These are phyloP conservation scores for Pseudonectria buxi DNA, from an alignment of 2,329 filamentous ascomycete species.

Conservation along the genomic window DNA sequence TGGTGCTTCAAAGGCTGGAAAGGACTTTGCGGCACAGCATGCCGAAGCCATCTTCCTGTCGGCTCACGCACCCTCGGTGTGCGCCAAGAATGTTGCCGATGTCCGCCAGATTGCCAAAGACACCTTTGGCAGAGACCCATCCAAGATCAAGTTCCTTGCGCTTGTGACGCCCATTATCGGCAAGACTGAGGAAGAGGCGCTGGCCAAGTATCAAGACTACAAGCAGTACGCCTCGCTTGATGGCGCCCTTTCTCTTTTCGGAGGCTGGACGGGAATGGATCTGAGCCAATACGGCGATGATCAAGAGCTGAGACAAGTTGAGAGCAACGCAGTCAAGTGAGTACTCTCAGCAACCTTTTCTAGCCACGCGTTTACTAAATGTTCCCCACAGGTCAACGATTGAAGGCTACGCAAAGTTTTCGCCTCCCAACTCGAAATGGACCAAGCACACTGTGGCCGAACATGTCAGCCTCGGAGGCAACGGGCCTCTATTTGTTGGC, in stretches of 20 bases:
- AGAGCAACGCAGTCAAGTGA: constrained; percentile 52
- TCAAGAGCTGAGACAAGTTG: constrained; percentile 55
- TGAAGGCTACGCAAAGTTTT: constrained; percentile 48
- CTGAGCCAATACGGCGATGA: constrained; percentile 55
- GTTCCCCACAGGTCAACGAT: constrained; percentile 39
- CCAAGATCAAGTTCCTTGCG: constrained; percentile 60
- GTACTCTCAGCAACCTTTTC: neutral
- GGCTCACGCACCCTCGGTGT: constrained; percentile 55
- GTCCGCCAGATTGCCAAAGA: constrained; percentile 50
- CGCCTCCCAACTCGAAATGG: constrained; percentile 59
- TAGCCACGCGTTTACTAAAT: constrained; percentile 1
- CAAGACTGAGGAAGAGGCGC: constrained; percentile 57
- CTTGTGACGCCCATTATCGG: constrained; percentile 61
- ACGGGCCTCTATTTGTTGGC: constrained; percentile 58
- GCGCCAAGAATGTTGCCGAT: constrained; percentile 55
- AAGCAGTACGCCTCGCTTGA: constrained; percentile 52
- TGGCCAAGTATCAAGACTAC: constrained; percentile 56
- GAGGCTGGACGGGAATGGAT: constrained; percentile 63
- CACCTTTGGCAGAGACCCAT: constrained; percentile 49
- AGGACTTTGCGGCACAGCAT: constrained; percentile 60
- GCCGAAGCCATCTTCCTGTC: constrained; percentile 67
- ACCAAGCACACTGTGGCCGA: constrained; percentile 64
- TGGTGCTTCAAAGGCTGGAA: constrained; percentile 59
- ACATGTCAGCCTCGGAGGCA: constrained; percentile 60
- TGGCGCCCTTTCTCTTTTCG: constrained; percentile 63